Evolutionary conservation across 768 basidiomycete genomes (phyloP).

Genomic region (Podaxis sp.): DNA sequence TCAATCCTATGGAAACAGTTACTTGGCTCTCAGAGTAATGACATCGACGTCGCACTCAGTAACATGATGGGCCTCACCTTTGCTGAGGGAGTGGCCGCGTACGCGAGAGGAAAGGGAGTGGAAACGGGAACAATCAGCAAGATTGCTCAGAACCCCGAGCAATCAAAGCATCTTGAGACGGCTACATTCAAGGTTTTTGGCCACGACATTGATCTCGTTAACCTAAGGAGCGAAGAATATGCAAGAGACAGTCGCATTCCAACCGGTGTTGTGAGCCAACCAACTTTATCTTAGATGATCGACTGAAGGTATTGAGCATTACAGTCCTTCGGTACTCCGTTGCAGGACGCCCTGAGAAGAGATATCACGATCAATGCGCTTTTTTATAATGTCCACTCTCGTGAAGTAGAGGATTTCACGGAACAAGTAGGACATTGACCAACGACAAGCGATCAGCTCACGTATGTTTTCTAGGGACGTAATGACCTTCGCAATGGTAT

Average conservation of each 20-base stretch:
- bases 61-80: constrained; percentile 91
- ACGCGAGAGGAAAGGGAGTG: constrained; percentile 50
- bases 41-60: constrained; percentile 90
- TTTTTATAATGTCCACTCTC: constrained; percentile 93
- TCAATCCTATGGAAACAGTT: constrained; percentile 47
- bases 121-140: constrained; percentile 66
- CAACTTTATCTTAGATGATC: background rate
- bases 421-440: constrained; percentile 50
- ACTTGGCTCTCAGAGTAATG: constrained; percentile 77
- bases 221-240: constrained; percentile 91
- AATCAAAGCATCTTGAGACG: constrained; percentile 97
- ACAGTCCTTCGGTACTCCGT: constrained; percentile 88
- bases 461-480: constrained; percentile 58
- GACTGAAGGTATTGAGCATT: background rate
- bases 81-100: constrained; percentile 74
- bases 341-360: constrained; percentile 86
- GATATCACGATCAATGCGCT: constrained; percentile 95
- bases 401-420: constrained; percentile 84
- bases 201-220: constrained; percentile 90
- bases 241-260: constrained; percentile 87
- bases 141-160: constrained; percentile 92
- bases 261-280: constrained; percentile 67
- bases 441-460: constrained; percentile 13
- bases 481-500: constrained; percentile 77
- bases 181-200: constrained; percentile 81